phyloP scores from a whole-genome alignment of 352 stramenopile species.

The Peronospora belbahrii region DNA sequence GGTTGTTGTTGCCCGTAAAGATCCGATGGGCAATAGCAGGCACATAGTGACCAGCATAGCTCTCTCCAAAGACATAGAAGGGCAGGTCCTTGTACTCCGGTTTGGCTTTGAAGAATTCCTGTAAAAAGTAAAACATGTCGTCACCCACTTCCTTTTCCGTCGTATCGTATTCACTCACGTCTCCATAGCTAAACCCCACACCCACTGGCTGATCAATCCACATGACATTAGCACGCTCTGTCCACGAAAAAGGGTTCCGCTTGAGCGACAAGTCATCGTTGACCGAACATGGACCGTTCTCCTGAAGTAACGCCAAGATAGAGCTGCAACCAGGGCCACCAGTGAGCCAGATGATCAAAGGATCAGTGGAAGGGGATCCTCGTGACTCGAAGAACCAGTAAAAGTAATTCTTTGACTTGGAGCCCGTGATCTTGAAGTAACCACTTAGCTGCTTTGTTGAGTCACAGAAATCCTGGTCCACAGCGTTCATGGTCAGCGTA shows the following conservation, averaged over 20 bases:
- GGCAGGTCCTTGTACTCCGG: conserved; percentile 86
- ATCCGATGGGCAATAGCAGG: conserved; percentile 75
- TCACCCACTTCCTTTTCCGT: conserved; percentile 90
- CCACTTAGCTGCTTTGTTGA: conserved; percentile 71
- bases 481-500: conserved; percentile 44
- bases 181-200: conserved; percentile 92
- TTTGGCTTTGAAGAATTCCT: conserved; percentile 88
- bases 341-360: conserved; percentile 96
- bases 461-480: conserved; percentile 62
- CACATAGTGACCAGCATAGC: conserved; percentile 91
- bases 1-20: conserved; percentile 60
- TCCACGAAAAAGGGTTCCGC: conserved; percentile 91
- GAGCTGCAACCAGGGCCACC: conserved; percentile 92
- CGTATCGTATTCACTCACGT: conserved; percentile 79
- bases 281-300: conserved; percentile 95
- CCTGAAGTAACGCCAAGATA: conserved; percentile 87
- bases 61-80: conserved; percentile 94
- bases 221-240: conserved; percentile 90
- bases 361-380: conserved; percentile 71
- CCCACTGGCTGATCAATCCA: conserved; percentile 95
- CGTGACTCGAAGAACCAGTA: conserved; percentile 95
- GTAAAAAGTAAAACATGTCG: conserved; percentile 95
- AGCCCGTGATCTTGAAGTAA: conserved; percentile 79
- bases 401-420: conserved; percentile 92
- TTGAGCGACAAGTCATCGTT: conserved; percentile 86